Evolutionary conservation across 306 rosid species (phyloP).

Genomic region (Dalbergia cochinchinensis): DNA sequence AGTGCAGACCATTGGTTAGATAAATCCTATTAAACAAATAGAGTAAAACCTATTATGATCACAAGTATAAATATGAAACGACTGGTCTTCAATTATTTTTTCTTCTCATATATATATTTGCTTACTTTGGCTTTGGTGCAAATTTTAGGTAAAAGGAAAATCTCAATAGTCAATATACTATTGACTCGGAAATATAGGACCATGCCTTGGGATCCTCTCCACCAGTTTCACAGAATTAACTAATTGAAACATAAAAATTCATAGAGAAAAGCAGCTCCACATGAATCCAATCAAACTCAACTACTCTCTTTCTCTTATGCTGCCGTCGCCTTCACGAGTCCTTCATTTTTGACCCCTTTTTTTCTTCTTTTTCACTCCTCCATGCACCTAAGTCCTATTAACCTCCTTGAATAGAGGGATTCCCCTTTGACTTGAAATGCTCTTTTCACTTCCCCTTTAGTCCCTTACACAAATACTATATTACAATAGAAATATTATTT

Average conservation of each 20-base stretch:
- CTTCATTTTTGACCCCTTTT: slow-evolving; percentile 53
- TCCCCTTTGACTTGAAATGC: slow-evolving; percentile 65
- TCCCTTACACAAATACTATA: not conserved
- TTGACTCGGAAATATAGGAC: slow-evolving; percentile 37
- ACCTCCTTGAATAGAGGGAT: slow-evolving; percentile 65
- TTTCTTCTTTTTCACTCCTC: slow-evolving; percentile 26
- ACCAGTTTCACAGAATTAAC: not conserved
- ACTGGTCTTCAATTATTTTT: not conserved
- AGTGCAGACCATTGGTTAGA: no score
- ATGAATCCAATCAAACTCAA: slow-evolving; percentile 63
- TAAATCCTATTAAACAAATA: no score
- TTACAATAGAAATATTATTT: not conserved
- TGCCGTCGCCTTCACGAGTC: slow-evolving; percentile 99
- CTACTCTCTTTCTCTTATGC: slow-evolving; percentile 34
- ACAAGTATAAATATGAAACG: not conserved
- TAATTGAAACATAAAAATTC: not conserved
- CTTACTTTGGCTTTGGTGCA: slow-evolving; percentile 28
- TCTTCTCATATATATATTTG: no score
- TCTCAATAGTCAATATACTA: not conserved
- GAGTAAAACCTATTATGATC: no score
- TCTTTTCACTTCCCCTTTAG: not conserved
- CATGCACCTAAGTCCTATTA: slow-evolving; percentile 48
- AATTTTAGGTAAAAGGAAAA: not conserved
- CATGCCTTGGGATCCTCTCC: slow-evolving; percentile 46
- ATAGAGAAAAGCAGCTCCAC: slow-evolving; percentile 27